A percentile compares a stretch with the other conserved stretches of the same genome.
Conservation (phyloP, 257 asterid species). For the Rhazya stricta region DNA sequence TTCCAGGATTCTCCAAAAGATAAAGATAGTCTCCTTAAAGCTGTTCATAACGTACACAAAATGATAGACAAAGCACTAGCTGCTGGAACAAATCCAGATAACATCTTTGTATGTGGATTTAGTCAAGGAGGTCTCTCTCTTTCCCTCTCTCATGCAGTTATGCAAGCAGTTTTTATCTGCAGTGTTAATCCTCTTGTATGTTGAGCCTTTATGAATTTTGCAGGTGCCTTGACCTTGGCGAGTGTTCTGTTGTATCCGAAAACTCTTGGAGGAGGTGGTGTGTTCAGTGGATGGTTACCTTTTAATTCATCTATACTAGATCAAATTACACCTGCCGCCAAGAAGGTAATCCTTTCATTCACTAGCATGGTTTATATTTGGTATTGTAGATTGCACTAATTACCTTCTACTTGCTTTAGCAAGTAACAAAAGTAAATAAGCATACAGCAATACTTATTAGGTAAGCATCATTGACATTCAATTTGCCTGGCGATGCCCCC, state of each 20-base stretch:
- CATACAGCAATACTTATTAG: neutral
- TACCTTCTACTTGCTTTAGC: neutral
- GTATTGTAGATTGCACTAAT: neutral
- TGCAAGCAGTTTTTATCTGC: neutral
- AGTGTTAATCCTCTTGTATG: constrained; percentile 6
- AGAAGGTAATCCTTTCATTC: constrained; percentile 41
- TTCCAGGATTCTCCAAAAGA: constrained; percentile 79
- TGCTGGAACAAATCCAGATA: constrained; percentile 63
- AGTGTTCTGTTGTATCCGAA: constrained; percentile 82
- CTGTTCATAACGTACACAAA: constrained; percentile 74
- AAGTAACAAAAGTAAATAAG: neutral
- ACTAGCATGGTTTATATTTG: neutral
- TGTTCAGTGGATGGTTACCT: constrained; percentile 97
- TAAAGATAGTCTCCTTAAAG: constrained; percentile 61
- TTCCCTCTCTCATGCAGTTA: constrained; percentile 13
- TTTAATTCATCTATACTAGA: constrained; percentile 62
- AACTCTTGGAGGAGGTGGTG: constrained; percentile 93
- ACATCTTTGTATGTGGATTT: constrained; percentile 83
- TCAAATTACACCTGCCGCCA: constrained; percentile 64
- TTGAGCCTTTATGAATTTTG: constrained; percentile 13
- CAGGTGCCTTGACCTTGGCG: constrained; percentile 93
- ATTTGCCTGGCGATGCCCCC: constrained; percentile 8
- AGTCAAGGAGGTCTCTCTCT: constrained; percentile 84
- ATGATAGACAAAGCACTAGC: constrained; percentile 82
- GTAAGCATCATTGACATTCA: neutral